phyloP scores from a whole-genome alignment of 129 eudicot genomes.

The Ambrosia trifida region DNA sequence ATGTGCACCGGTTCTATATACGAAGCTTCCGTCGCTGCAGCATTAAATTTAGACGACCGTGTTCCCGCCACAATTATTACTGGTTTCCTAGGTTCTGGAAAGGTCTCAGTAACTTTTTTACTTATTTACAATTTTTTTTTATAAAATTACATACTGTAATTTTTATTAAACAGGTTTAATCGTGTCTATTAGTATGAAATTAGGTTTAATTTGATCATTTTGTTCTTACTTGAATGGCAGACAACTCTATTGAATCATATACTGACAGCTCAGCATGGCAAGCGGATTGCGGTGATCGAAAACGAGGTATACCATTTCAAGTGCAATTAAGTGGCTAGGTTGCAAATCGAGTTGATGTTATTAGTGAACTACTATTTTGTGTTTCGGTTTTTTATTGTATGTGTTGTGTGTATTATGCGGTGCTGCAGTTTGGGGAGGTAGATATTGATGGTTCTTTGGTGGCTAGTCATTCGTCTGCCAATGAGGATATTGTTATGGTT shows the following conservation, averaged over 20 bases:
- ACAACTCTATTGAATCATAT: slow-evolving; percentile 92
- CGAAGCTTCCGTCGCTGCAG: slow-evolving; percentile 50
- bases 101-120: slow-evolving; percentile 42
- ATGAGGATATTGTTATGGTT: slow-evolving; percentile 88
- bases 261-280: slow-evolving; percentile 90
- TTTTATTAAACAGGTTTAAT: too few species aligned
- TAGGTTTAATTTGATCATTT: slow-evolving; percentile 7
- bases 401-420: background rate
- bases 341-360: background rate
- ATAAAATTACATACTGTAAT: too few species aligned
- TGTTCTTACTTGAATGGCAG: slow-evolving; percentile 41
- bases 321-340: background rate
- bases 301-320: slow-evolving; percentile 61
- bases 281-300: slow-evolving; percentile 93
- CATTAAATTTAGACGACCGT: slow-evolving; percentile 70
- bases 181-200: background rate
- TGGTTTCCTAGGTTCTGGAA: slow-evolving; percentile 96
- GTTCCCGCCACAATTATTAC: slow-evolving; percentile 91
- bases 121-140: too few species aligned
- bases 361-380: background rate
- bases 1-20: slow-evolving; percentile 43
- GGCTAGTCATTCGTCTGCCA: slow-evolving; percentile 89
- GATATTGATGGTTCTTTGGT: slow-evolving; percentile 93
- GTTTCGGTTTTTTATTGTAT: background rate
- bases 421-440: slow-evolving; percentile 95